Percentiles rank a stretch among this genome's conserved stretches.
phyloP scores from a whole-genome alignment of 805 yeast genomes.

The Soucietia sequanensis region DNA sequence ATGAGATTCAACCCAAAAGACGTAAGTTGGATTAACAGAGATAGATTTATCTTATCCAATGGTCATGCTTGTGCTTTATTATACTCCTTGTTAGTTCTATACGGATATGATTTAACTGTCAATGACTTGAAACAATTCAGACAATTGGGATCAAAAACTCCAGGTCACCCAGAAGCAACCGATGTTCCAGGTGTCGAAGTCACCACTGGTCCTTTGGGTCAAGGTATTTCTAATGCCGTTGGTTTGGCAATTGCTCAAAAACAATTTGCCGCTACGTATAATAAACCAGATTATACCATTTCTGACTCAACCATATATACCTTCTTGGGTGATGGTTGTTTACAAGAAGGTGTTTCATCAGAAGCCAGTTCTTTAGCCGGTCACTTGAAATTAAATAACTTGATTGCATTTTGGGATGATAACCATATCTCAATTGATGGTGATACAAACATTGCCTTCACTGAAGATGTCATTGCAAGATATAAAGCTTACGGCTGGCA shows the following conservation, averaged over 20 bases:
- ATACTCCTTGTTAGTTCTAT: constrained; percentile 74
- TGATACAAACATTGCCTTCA: constrained; percentile 75
- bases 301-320: constrained; percentile 70
- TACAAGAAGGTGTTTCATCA: constrained; percentile 89
- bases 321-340: constrained; percentile 89
- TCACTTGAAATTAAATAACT: constrained; percentile 81
- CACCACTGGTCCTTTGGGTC: constrained; percentile 94
- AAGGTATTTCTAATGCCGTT: constrained; percentile 87
- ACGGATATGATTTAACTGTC: constrained; percentile 69
- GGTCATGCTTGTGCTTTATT: constrained; percentile 88
- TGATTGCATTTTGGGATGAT: constrained; percentile 88
- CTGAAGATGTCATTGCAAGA: constrained; percentile 79
- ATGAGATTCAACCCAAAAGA: constrained; percentile 80
- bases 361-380: constrained; percentile 90
- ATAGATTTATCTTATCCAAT: constrained; percentile 84
- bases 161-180: constrained; percentile 84
- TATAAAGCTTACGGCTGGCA: constrained; percentile 90
- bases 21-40: constrained; percentile 87
- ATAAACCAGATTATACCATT: constrained; percentile 71
- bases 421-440: constrained; percentile 93
- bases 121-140: constrained; percentile 84
- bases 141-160: constrained; percentile 79
- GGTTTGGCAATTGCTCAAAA: constrained; percentile 89
- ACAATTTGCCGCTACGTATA: constrained; percentile 80
- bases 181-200: constrained; percentile 86